Evolutionary conservation across 106 monocot genomes (phyloP), one percentile per base, ranked within the genome.

Genomic region (Allium fistulosum): DNA sequence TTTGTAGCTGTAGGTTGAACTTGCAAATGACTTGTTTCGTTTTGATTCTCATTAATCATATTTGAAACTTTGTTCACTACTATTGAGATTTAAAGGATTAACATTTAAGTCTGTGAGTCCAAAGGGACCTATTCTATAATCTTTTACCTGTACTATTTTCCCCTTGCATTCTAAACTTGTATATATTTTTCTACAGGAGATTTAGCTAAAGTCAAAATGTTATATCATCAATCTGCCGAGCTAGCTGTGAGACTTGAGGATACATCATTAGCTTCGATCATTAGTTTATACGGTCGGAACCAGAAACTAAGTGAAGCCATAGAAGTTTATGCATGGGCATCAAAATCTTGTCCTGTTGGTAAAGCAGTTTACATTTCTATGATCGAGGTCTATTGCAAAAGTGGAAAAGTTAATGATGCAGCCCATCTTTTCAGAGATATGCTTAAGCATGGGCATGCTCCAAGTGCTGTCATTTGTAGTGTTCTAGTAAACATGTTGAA

Each of bases 401-500:
- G 81, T 82, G 78, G 78, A 52, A 74, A 92, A 78, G 58, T 80
- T 63, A 73, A 86, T 53, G 78, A 91, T 52, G 91, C 95, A 53
- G 71, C 70, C 11, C 15, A 45, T 51, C 74, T 91, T 8, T 88
- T 76, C 67, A 71, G 57, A 26, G 71, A 78, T 63, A 83, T 85
- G 72, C n/a, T 75, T 52, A 55, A 72, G 46, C 79, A 69, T 72
- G 88, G 81, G 28, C 74, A 76, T 74, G 16, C 65, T 76, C 63
- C 66, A 17, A 82, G 81, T 85, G 90, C 80, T 68, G 77, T 92
- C 49, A 78, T 87, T 26, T 17, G 83, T 58, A 99, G 90, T 65
- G 70, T 93, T 57, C 73, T 93, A 49, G 87, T 99, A 17, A 87
- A 84, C 74, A 72, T 82, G 59, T 83, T 99, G 51, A 76, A 79